A percentile compares a stretch with the other conserved stretches of the same genome.
phyloP scores from a whole-genome alignment of 768 basidiomycete species.

The Nidula microcarpa region DNA sequence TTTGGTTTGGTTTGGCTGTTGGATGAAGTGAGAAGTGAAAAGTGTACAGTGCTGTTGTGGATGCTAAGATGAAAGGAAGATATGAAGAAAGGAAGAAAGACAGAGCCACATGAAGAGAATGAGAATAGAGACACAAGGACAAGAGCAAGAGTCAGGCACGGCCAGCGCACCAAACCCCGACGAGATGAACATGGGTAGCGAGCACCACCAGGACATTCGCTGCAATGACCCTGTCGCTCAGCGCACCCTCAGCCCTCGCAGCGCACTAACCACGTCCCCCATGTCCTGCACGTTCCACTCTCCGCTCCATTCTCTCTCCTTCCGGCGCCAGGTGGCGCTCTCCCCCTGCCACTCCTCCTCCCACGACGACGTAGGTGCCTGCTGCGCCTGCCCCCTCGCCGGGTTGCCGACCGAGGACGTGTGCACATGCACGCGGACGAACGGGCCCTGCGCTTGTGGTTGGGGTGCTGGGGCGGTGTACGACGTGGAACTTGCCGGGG shows the following conservation, averaged over 20 bases:
- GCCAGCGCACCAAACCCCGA: neutral
- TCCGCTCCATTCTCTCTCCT: constrained; percentile 35
- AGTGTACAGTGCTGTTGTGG: neutral
- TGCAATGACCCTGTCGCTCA: constrained; percentile 1
- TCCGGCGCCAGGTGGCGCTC: constrained; percentile 19
- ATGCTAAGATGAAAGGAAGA: neutral
- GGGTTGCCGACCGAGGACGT: too few relatives aligned
- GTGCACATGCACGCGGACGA: too few relatives aligned
- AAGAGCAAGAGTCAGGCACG: neutral
- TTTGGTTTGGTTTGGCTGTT: neutral
- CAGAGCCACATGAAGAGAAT: neutral
- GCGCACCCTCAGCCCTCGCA: constrained; percentile 22
- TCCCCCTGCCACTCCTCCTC: neutral
- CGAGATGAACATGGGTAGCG: neutral
- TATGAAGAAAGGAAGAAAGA: neutral
- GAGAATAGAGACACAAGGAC: neutral
- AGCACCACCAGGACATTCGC: neutral
- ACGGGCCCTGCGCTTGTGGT: too few relatives aligned
- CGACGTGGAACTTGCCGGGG: too few relatives aligned
- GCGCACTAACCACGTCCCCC: constrained; percentile 23
- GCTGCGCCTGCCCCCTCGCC: neutral
- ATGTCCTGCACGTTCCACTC: constrained; percentile 35
- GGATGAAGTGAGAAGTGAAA: neutral
- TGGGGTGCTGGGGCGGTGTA: too few relatives aligned
- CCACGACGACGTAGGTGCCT: neutral